A percentile compares a stretch with the other conserved stretches of the same genome.
Conservation (phyloP, 306 rosid species). For the Castanospermum australe region DNA sequence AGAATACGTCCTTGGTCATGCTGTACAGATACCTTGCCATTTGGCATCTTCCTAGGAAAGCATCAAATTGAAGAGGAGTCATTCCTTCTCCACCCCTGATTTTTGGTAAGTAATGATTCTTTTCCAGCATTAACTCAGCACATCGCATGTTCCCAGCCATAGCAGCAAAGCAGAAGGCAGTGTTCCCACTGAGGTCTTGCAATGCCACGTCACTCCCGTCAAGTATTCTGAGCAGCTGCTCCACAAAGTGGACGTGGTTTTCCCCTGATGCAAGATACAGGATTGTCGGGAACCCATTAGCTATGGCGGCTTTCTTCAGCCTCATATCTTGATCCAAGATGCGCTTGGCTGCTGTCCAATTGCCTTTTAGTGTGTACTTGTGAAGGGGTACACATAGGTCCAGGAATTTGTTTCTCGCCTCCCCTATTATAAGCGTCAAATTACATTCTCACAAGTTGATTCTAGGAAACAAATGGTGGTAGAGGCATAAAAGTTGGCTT, state of each 20-base stretch:
- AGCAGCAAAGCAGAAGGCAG: neutral
- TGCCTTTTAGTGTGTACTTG: neutral
- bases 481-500: too few relatives aligned
- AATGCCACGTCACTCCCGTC: neutral
- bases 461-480: too few relatives aligned
- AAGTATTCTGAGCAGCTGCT: neutral
- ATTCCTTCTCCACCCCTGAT: neutral
- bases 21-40: neutral
- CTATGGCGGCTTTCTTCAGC: neutral
- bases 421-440: slow-evolving; percentile 11
- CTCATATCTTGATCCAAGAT: neutral
- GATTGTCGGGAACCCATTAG: neutral
- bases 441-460: too few relatives aligned
- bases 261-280: neutral
- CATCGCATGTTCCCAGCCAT: neutral
- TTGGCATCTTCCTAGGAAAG: neutral
- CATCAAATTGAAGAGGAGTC: neutral
- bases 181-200: neutral
- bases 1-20: neutral
- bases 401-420: neutral
- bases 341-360: neutral
- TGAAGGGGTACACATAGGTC: neutral
- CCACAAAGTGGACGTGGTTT: neutral
- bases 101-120: neutral
- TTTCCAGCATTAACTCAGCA: neutral